Base-by-base conservation (phyloP, 2,329 filamentous ascomycete species). In the Sporothrix euskadiensis region DNA sequence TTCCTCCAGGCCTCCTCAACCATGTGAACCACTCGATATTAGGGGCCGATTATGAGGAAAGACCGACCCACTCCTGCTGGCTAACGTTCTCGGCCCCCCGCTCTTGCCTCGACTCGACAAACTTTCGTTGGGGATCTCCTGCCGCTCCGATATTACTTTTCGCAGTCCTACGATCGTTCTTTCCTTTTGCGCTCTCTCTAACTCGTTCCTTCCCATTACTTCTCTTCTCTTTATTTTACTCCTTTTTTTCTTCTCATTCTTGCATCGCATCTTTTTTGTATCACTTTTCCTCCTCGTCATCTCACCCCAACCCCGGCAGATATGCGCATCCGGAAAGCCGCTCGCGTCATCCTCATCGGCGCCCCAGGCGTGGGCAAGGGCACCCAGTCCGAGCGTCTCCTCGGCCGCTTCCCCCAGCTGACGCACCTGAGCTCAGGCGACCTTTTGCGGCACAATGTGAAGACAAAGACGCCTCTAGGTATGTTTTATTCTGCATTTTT, bases 341-440 rank as follows among this genome's bases (percentile, higher is more conserved):
- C 96, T 72, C 92, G 96, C 76, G 91, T 98, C 76, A 98, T 99
- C 80, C 89, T 99, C 77, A 89, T 99, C 78, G 96, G 96, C 78
- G 94, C 95, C 71, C 96, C 96, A n/a, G 94, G 94, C 74, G 96
- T 97, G 73, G 96, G 96, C 76, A 99, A 99, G 83, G 96, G 95
- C 76, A 99, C 96, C 3, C 96, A 99, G 84, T 94, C 93, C 70
- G 93, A 97, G 82, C 90, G 96, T 75, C 86, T 99, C 75, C 90
- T 98, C 77, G 86, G 90, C 78, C 90, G 92, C 77, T 99, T 96
- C 80, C 93, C 94, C 3, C 92, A 98, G 80, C 86, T 99, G 65
- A 92, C 93, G 71, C 91, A 94, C 22, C 95, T 99, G 82, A 97
- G 94, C 83, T 97, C 96, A 4, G 96, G 96, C 75, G 95, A 99